Conservation (phyloP, 139 green algal species). For the Auxenochlorella pyrenoidosa region DNA sequence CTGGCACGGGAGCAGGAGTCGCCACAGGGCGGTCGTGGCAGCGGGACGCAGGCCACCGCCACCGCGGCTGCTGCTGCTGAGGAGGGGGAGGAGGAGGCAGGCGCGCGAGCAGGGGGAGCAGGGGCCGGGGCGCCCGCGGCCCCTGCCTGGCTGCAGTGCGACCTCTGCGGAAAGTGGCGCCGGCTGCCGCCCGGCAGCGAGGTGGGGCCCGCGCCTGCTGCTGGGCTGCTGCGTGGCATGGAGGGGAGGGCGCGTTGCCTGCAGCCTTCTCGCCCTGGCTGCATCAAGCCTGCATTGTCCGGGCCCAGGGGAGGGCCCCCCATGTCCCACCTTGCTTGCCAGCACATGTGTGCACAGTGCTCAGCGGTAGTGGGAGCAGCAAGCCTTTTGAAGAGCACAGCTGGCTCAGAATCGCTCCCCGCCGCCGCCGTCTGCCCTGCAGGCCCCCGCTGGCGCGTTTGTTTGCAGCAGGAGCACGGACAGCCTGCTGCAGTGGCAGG, state of each 20-base stretch:
- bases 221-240: background rate
- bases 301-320: too few relatives aligned
- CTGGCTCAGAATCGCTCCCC: background rate
- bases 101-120: background rate
- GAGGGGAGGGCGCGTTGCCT: background rate
- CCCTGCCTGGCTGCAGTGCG: slow-evolving; percentile 68
- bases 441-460: slow-evolving; percentile 49
- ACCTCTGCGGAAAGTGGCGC: slow-evolving; percentile 83
- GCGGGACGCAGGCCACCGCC: too few relatives aligned
- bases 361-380: background rate
- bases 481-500: slow-evolving; percentile 45
- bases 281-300: too few relatives aligned
- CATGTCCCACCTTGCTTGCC: background rate
- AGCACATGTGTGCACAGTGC: too few relatives aligned
- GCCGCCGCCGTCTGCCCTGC: background rate
- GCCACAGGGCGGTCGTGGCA: background rate
- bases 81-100: background rate
- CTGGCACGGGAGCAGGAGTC: background rate
- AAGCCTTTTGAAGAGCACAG: too few relatives aligned
- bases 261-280: background rate
- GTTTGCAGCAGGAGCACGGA: slow-evolving; percentile 75
- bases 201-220: background rate
- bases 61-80: background rate
- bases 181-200: slow-evolving; percentile 47
- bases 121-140: background rate